Conservation (phyloP, 768 basidiomycete species). For the Calocybe gangraenosa region DNA sequence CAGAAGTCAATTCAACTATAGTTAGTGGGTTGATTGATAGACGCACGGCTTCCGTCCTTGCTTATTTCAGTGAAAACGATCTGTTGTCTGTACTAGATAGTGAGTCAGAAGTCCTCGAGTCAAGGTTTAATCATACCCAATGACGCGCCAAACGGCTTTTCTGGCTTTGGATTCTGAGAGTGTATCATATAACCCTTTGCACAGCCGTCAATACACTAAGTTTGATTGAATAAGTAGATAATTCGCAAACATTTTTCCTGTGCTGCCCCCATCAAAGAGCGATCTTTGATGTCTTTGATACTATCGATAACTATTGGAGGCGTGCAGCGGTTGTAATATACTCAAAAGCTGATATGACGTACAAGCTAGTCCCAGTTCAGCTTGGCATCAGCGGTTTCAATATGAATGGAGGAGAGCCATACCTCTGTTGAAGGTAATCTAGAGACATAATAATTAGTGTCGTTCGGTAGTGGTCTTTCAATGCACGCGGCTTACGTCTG, state of each 20-base stretch:
- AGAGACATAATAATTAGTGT: too few relatives aligned
- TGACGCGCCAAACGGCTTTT: slow-evolving; percentile 52
- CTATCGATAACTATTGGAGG: slow-evolving; percentile 43
- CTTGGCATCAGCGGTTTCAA: too few relatives aligned
- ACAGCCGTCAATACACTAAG: not conserved
- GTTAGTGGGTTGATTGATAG: not conserved
- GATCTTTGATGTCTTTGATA: slow-evolving; percentile 35
- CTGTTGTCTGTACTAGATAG: slow-evolving; percentile 39
- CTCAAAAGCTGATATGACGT: slow-evolving; percentile 2
- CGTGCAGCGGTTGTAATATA: too few relatives aligned
- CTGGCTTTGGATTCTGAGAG: slow-evolving; percentile 40
- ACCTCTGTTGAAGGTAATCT: slow-evolving; percentile 52
- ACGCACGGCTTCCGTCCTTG: slow-evolving; percentile 32
- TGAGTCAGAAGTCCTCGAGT: not conserved
- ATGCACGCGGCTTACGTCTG: slow-evolving; percentile 33
- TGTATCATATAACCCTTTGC: slow-evolving; percentile 43
- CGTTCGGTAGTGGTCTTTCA: not conserved
- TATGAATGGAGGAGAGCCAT: slow-evolving; percentile 7
- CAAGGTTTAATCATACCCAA: slow-evolving; percentile 32
- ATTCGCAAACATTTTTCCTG: slow-evolving; percentile 48
- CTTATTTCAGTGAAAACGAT: slow-evolving; percentile 51
- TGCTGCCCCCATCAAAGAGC: slow-evolving; percentile 50
- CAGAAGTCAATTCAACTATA: slow-evolving; percentile 7
- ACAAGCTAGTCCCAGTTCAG: slow-evolving; percentile 2
- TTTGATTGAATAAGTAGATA: not conserved